These are phyloP conservation scores for Xerophyta viscosa DNA, from an alignment of 106 monocot species.

Conservation along the genomic window DNA sequence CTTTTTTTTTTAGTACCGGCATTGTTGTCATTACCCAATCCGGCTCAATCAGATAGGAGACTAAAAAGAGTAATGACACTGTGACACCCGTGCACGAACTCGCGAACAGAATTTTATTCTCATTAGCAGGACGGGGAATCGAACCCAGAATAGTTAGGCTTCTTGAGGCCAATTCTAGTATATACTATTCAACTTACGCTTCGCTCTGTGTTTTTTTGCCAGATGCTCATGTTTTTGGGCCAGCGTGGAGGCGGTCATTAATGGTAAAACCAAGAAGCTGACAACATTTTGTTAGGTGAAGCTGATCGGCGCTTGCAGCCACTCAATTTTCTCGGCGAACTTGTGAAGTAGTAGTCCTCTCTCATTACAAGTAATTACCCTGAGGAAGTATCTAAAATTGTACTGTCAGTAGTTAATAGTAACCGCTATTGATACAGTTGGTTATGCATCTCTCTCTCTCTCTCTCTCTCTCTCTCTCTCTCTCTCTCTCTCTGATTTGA, in stretches of 20 bases:
- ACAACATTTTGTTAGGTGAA: slow-evolving; percentile 1
- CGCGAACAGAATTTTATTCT: too few species aligned
- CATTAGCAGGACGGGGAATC: too few species aligned
- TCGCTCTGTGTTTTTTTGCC: background rate
- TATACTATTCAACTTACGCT: too few species aligned
- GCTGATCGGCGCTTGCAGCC: background rate
- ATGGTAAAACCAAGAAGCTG: slow-evolving; percentile 24
- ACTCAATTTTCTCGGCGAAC: slow-evolving; percentile 8
- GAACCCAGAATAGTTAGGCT: too few species aligned
- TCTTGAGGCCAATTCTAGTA: too few species aligned
- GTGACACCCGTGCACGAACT: too few species aligned
- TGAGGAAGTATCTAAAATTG: background rate
- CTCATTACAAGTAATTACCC: background rate
- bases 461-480: background rate
- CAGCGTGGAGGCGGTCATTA: slow-evolving; percentile 6
- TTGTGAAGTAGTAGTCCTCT: background rate
- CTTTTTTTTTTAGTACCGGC: too few species aligned
- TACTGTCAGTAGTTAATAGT: background rate
- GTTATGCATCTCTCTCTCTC: too few species aligned
- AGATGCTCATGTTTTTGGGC: background rate
- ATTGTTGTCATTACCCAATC: too few species aligned
- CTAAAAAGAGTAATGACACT: too few species aligned
- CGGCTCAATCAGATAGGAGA: too few species aligned
- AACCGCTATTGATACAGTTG: background rate
- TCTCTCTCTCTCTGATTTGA: background rate